Conservation (phyloP, 768 basidiomycete genomes). For the Tricholoma matsutake region DNA sequence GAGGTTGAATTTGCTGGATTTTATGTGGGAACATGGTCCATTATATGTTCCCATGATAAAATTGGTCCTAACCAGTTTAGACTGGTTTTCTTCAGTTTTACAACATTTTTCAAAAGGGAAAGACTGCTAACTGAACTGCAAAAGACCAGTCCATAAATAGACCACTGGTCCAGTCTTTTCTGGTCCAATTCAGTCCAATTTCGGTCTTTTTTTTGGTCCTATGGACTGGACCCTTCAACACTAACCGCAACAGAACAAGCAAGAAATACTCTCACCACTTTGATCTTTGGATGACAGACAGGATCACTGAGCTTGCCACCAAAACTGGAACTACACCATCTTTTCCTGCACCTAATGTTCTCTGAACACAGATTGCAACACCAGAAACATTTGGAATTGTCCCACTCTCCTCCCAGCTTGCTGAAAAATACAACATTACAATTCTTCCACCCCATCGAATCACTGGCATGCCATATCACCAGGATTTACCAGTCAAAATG, state of each 20-base stretch:
- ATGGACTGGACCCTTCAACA: too few species aligned
- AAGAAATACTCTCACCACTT: background rate
- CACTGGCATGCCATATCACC: background rate
- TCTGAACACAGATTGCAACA: background rate
- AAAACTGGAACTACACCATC: background rate
- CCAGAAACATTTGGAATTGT: background rate
- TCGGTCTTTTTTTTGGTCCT: too few species aligned
- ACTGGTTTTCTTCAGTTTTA: too few species aligned
- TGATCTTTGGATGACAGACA: background rate
- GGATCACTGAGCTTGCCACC: background rate
- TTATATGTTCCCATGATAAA: too few species aligned
- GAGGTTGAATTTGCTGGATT: too few species aligned
- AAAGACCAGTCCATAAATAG: too few species aligned
- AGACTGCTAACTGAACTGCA: too few species aligned
- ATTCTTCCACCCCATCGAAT: background rate
- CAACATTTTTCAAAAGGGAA: too few species aligned
- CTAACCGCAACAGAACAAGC: background rate
- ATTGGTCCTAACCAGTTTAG: too few species aligned
- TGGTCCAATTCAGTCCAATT: too few species aligned
- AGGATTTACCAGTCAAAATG: background rate
- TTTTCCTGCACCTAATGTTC: background rate
- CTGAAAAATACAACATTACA: slow-evolving; percentile 1
- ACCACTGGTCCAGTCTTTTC: too few species aligned
- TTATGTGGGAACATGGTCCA: too few species aligned
- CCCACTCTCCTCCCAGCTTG: slow-evolving; percentile 1